Evolutionary conservation across 306 rosid genomes (phyloP).

Genomic region (Arachis stenosperma): DNA sequence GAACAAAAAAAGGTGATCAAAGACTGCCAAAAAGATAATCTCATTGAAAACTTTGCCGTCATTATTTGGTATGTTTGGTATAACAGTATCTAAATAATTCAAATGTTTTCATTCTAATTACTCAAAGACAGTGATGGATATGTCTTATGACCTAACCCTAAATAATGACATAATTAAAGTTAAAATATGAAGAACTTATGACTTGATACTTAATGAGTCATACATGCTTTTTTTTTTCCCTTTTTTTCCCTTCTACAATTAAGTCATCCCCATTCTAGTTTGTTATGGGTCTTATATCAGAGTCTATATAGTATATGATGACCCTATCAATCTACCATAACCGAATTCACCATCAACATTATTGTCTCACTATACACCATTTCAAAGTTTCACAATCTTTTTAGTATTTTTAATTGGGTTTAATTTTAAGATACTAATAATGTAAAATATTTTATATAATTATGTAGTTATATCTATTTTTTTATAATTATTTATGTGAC

Average conservation of each 20-base stretch:
- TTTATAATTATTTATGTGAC: too few relatives aligned
- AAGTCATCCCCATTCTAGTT: background rate
- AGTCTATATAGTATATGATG: background rate
- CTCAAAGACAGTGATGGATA: background rate
- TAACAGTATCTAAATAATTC: background rate
- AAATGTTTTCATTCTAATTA: background rate
- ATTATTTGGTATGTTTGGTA: background rate
- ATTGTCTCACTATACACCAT: background rate
- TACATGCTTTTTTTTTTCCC: background rate
- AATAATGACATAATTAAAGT: background rate
- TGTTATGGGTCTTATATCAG: background rate
- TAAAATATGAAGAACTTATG: background rate
- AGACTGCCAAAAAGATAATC: background rate
- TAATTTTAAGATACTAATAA: background rate
- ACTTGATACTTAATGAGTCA: background rate
- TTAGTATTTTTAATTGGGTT: background rate
- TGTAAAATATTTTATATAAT: too few relatives aligned
- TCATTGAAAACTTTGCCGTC: conserved; percentile 1
- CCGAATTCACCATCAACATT: background rate
- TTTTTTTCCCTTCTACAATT: background rate
- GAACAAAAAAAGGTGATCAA: too few relatives aligned
- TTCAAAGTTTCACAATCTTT: background rate
- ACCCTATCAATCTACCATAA: conserved; percentile 14
- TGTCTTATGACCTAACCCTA: background rate
- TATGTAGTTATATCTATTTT: too few relatives aligned